Conservation (phyloP, 2,329 filamentous ascomycete species). For the Ampelomyces quisqualis region DNA sequence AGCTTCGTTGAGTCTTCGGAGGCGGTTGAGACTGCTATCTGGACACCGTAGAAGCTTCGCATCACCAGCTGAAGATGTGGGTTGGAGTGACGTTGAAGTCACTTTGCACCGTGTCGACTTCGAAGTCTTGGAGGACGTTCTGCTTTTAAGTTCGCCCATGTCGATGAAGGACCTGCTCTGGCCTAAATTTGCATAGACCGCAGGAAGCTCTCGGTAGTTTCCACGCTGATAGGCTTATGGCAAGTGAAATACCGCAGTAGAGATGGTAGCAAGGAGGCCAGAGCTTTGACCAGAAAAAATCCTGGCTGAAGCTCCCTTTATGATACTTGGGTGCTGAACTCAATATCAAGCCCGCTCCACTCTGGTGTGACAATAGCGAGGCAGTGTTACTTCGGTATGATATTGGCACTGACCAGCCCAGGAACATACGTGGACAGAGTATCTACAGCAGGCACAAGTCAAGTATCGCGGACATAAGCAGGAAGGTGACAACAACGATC, state of each 20-base stretch:
- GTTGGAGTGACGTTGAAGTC: conserved; percentile 18
- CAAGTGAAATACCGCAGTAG: not conserved
- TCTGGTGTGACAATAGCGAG: conserved; percentile 5
- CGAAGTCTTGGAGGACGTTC: conserved; percentile 14
- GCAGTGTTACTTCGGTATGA: conserved; percentile 16
- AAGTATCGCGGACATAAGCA: conserved; percentile 25
- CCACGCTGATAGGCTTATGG: too few relatives aligned
- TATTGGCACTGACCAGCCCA: conserved; percentile 11
- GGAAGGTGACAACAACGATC: conserved; percentile 14
- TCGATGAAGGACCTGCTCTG: not conserved
- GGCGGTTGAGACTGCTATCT: conserved; percentile 19
- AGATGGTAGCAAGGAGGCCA: conserved; percentile 1
- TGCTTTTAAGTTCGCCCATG: conserved; percentile 32
- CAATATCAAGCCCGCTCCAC: conserved; percentile 8
- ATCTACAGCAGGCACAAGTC: conserved; percentile 15
- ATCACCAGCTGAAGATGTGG: conserved; percentile 16
- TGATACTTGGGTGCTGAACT: not conserved
- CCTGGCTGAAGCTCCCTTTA: conserved; percentile 7
- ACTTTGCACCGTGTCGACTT: conserved; percentile 18
- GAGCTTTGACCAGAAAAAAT: conserved; percentile 8
- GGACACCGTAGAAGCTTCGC: conserved; percentile 32
- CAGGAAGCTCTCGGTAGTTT: too few relatives aligned
- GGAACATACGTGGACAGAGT: conserved; percentile 13
- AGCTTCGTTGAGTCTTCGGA: conserved; percentile 42
- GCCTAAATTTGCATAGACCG: too few relatives aligned